Evolutionary conservation across 2,329 filamentous ascomycete genomes (phyloP).

Genomic region (Aspergillus terreus): DNA sequence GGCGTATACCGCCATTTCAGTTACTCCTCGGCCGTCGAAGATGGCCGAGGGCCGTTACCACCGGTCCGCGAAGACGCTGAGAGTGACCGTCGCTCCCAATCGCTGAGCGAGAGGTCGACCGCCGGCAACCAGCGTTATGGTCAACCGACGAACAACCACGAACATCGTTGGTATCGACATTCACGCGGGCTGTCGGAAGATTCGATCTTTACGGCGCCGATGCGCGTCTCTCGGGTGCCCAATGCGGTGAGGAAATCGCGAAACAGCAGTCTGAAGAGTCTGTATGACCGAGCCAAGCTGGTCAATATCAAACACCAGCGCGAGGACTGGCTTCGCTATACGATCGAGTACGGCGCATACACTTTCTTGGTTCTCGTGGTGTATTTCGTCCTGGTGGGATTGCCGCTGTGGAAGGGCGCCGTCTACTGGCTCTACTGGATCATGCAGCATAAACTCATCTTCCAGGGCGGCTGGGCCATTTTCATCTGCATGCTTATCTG

Average conservation of each 20-base stretch:
- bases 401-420: constrained; percentile 46
- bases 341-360: constrained; percentile 40
- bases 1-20: background rate
- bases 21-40: background rate
- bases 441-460: constrained; percentile 37
- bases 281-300: constrained; percentile 10
- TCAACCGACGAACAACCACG: too few species aligned
- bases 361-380: constrained; percentile 35
- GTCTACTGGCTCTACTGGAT: constrained; percentile 43
- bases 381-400: constrained; percentile 46
- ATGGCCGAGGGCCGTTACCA: background rate
- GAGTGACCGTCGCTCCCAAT: background rate
- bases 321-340: constrained; percentile 31
- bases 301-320: constrained; percentile 20
- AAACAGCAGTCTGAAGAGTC: constrained; percentile 2
- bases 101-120: background rate
- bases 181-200: background rate
- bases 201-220: background rate
- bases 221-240: background rate
- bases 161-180: too few species aligned
- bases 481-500: constrained; percentile 35
- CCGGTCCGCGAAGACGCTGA: background rate
- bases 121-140: background rate
- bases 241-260: background rate
- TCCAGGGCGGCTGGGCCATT: constrained; percentile 42